Evolutionary conservation across 225 moss, liverwort and hornwort genomes (phyloP), one percentile per base, ranked within the genome.

Genomic region (Marchantia paleacea): DNA sequence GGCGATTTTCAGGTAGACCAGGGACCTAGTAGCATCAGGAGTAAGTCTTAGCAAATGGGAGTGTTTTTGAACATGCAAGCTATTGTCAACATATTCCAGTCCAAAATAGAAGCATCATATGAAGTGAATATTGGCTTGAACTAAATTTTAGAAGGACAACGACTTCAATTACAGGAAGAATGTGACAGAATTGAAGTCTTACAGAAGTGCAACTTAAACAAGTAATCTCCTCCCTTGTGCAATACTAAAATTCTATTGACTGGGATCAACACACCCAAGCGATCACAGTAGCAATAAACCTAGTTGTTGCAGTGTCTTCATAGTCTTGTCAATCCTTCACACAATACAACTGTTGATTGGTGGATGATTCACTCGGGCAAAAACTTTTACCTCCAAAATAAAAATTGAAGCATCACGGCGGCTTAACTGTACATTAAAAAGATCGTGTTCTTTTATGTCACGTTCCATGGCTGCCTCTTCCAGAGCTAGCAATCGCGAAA

Each of bases 401-500:
- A 85, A 90, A 63, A 75, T 77, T 5, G 20, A 71, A 30, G 82
- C 55, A 62, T 82, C 66, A n/a, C 72, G 65, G 25, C 67, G 76
- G 6, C 48, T 52, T 28, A 87, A 76, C 73, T 76, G 75, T 48
- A 84, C 81, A 81, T 83, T 90, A 64, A 88, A 83, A 54, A 92
- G 88, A 79, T 92, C 91, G 60, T 85, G 84, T 80, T 90, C 90
- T 84, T 85, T 90, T 22, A 92, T 90, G 78, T 92, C 91, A 78
- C 84, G 75, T 82, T 90, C 91, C 91, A 92, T 89, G 50, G 91
- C 87, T 67, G 87, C 86, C 84, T 92, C 91, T 81, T 92, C 91
- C 50, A 92, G 80, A 69, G 82, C 90, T 28, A 92, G 84, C 83
- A 92, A 76, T 47, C 88, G 88, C 66, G 80, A 84, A 84, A 88